Conservation (phyloP, 768 basidiomycete species). For the Calvatia gigantea region DNA sequence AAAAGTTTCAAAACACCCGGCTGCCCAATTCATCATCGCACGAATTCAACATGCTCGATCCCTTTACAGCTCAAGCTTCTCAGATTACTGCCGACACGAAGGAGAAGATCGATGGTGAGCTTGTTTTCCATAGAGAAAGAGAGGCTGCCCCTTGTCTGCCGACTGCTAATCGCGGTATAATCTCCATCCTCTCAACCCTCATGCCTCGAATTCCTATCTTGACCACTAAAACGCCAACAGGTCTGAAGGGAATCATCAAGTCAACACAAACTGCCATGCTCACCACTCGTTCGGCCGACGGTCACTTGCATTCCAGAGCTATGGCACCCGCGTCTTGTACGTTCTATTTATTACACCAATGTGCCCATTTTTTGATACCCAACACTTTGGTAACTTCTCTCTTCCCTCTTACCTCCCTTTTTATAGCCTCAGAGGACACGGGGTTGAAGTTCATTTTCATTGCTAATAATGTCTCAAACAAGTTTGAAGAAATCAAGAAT, state of each 20-base stretch:
- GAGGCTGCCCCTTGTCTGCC: too few species aligned
- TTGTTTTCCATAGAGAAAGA: neutral
- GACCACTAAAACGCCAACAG: conserved; percentile 28
- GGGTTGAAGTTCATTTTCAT: conserved; percentile 64
- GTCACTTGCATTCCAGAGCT: conserved; percentile 73
- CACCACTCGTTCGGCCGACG: conserved; percentile 65
- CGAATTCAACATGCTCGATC: conserved; percentile 51
- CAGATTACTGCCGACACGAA: conserved; percentile 51
- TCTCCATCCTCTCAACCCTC: neutral
- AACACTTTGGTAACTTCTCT: neutral
- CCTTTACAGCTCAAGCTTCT: conserved; percentile 66
- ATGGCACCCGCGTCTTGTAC: conserved; percentile 74
- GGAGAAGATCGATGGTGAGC: conserved; percentile 64
- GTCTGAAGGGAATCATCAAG: conserved; percentile 62
- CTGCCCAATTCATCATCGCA: neutral
- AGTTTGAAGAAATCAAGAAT: conserved; percentile 74
- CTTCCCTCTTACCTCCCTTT: neutral
- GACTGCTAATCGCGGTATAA: neutral
- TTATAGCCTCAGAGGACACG: conserved; percentile 39
- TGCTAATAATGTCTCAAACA: conserved; percentile 69
- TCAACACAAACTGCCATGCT: conserved; percentile 70
- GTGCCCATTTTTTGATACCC: neutral
- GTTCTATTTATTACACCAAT: conserved; percentile 16
- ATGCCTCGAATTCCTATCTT: neutral
- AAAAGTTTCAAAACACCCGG: too few species aligned